These are phyloP conservation scores for Arabis alpina DNA, from an alignment of 345 rosid species.

Conservation along the genomic window DNA sequence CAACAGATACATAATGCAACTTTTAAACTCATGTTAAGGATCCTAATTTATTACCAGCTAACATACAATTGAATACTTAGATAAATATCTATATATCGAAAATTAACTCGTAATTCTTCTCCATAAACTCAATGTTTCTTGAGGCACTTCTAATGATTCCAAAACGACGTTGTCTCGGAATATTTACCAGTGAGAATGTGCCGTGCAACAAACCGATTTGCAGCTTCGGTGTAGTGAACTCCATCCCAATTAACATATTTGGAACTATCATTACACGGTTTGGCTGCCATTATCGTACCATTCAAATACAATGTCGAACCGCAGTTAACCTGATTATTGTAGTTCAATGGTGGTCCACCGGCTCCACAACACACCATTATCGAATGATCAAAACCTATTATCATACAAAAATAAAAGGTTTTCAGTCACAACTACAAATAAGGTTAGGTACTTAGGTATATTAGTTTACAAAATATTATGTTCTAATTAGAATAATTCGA, in stretches of 20 bases:
- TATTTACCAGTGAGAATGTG: slow-evolving; percentile 78
- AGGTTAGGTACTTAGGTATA: no score
- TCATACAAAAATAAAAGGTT: slow-evolving; percentile 14
- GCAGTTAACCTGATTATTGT: slow-evolving; percentile 60
- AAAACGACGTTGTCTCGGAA: slow-evolving; percentile 65
- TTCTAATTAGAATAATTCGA: no score
- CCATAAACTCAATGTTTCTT: background rate
- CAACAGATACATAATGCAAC: no score
- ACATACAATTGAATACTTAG: background rate
- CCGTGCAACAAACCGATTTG: slow-evolving; percentile 70
- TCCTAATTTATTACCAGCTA: background rate
- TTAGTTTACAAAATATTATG: no score
- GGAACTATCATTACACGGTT: slow-evolving; percentile 68
- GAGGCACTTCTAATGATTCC: slow-evolving; percentile 8
- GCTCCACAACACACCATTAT: slow-evolving; percentile 92
- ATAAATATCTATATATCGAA: background rate
- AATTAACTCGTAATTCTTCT: background rate
- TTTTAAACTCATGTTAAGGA: background rate
- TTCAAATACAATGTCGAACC: slow-evolving; percentile 72
- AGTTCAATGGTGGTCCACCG: slow-evolving; percentile 92
- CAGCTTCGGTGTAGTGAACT: slow-evolving; percentile 90
- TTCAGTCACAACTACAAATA: background rate
- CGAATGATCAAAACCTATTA: slow-evolving; percentile 89
- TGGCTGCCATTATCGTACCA: slow-evolving; percentile 59
- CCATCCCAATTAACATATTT: slow-evolving; percentile 97